Evolutionary conservation across 2,329 filamentous ascomycete species (phyloP), one percentile per base, ranked within the genome.

Genomic region (Aspergillus sp.): DNA sequence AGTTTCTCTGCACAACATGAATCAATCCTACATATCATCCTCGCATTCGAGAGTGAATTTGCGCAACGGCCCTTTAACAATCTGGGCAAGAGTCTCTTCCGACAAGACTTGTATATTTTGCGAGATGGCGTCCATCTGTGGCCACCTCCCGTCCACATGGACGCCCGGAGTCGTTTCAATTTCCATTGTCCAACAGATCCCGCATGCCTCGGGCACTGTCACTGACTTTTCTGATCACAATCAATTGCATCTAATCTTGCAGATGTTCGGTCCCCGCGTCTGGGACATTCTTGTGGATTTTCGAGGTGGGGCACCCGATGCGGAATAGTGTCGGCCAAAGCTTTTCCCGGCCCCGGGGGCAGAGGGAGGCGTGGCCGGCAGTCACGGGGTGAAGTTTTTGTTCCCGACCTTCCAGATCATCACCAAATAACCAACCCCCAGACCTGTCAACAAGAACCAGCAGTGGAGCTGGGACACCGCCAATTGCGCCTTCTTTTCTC

Each of bases 311-410:
- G 33, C 50, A 39, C 49, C 57, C 40, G 5, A 59, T 54, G 32
- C 3, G 39, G 56, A 33, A 41, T 61, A 61, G 60, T 11, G 32
- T 13, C 61, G 62, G 61, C 1, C 3, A 31, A 52, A 56, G 32
- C 5, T 45, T 58, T 33, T 30, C 60, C 56, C 61, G 43, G 32
- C 29, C 28, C 27, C 46, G 44, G 44, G 19, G 19, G 19, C 19
- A 19, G 33, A 37, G 29, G 36, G 30, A 11, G 11, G 7, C 37
- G 39, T 29, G 40, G 37, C 33, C 42, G 43, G 49, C 37, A 47
- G 55, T 65, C 63, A 65, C 61, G 62, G 57, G 60, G 61, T 61
- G 62, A 66, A 66, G 61, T 67, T 67, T 66, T 66, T 65, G 59
- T 60, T 59, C 51, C 48, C 45, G 36, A 27, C n/a, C 10, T 38